Evolutionary conservation across 2,329 filamentous ascomycete species (phyloP).

Genomic region (Fusarium haematococcum): DNA sequence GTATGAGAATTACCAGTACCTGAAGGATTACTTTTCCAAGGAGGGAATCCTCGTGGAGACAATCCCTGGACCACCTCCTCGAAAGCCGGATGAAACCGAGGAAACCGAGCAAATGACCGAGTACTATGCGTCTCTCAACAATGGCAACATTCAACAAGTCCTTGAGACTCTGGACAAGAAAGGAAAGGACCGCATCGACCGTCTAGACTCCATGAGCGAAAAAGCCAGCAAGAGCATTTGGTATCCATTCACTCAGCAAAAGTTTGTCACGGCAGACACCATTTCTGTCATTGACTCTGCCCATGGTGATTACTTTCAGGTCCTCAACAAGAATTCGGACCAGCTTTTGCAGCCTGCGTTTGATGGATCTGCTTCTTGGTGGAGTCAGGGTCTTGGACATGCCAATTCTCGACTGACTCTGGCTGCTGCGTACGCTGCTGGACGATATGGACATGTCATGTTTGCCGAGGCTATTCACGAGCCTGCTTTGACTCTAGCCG

Average conservation of each 20-base stretch:
- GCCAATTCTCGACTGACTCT: slow-evolving; percentile 78
- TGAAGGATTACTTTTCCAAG: slow-evolving; percentile 74
- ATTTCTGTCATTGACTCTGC: slow-evolving; percentile 86
- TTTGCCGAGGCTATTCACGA: slow-evolving; percentile 85
- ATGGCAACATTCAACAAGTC: slow-evolving; percentile 56
- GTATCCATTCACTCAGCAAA: slow-evolving; percentile 91
- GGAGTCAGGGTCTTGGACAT: slow-evolving; percentile 89
- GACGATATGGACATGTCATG: slow-evolving; percentile 89
- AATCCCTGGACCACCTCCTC: slow-evolving; percentile 69
- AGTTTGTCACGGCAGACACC: slow-evolving; percentile 67
- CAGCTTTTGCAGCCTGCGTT: slow-evolving; percentile 67
- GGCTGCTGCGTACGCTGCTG: slow-evolving; percentile 83
- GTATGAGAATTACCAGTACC: slow-evolving; percentile 77
- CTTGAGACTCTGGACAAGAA: slow-evolving; percentile 63
- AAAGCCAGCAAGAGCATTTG: slow-evolving; percentile 76
- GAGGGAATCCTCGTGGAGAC: slow-evolving; percentile 68
- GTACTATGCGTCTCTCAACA: slow-evolving; percentile 70
- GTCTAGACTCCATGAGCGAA: slow-evolving; percentile 70
- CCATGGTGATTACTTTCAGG: slow-evolving; percentile 82
- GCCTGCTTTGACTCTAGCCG: slow-evolving; percentile 77
- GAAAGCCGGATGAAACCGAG: slow-evolving; percentile 51
- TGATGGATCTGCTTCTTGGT: slow-evolving; percentile 90
- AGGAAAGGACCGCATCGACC: slow-evolving; percentile 67
- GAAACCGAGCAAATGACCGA: slow-evolving; percentile 69
- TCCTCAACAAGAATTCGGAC: slow-evolving; percentile 42